These are phyloP conservation scores for Nannizziopsis barbatae DNA, from an alignment of 2,329 filamentous ascomycete genomes.

Conservation along the genomic window DNA sequence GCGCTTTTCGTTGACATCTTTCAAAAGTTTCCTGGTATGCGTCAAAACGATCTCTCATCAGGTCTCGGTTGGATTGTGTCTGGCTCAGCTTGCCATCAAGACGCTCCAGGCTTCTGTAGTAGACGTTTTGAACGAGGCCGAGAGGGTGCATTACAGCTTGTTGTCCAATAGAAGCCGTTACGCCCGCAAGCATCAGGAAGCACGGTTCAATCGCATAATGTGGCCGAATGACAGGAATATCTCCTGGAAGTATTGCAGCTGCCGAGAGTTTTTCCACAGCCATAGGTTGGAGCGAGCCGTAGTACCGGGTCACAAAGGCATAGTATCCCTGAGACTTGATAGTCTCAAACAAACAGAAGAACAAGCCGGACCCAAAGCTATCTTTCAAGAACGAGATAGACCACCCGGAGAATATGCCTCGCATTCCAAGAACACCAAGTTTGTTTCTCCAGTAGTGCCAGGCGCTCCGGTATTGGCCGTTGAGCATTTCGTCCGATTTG, in stretches of 20 bases:
- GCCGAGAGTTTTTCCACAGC: conserved; percentile 23
- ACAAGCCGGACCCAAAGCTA: conserved; percentile 49
- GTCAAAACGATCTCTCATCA: conserved; percentile 46
- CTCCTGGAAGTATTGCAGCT: conserved; percentile 22
- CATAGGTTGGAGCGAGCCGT: conserved; percentile 34
- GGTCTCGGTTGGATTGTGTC: conserved; percentile 30
- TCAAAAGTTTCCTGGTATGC: conserved; percentile 51
- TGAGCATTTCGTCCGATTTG: conserved; percentile 47
- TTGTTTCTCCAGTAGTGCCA: conserved; percentile 53
- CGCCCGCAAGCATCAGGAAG: conserved; percentile 50
- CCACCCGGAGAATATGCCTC: conserved; percentile 55
- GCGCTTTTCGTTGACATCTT: conserved; percentile 43
- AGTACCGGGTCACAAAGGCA: conserved; percentile 48
- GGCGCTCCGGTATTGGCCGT: conserved; percentile 50
- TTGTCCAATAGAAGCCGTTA: conserved; percentile 48
- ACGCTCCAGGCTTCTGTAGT: conserved; percentile 49
- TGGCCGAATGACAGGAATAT: conserved; percentile 43
- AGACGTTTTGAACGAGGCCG: conserved; percentile 48
- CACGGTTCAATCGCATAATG: conserved; percentile 53
- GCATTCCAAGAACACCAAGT: conserved; percentile 47
- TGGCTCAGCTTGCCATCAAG: conserved; percentile 44
- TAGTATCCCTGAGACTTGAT: conserved; percentile 54
- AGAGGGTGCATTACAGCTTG: conserved; percentile 50
- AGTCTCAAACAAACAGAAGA: conserved; percentile 54
- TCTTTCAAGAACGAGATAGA: conserved; percentile 49